Evolutionary conservation across 2,329 filamentous ascomycete species (phyloP).

Genomic region (Beauveria sp.): DNA sequence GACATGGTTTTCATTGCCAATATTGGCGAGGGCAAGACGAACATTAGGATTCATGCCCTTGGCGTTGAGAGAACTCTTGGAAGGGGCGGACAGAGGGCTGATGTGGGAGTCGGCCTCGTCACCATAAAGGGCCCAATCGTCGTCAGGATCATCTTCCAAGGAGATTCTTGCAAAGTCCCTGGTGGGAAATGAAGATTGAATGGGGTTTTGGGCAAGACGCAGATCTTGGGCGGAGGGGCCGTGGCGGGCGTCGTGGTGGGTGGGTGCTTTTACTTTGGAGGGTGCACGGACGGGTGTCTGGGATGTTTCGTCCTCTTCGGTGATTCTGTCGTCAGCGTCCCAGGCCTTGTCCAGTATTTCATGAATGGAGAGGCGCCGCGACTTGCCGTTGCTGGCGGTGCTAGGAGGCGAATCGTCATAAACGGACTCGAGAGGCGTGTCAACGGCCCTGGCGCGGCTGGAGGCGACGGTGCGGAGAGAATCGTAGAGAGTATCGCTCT

Average conservation of each 20-base stretch:
- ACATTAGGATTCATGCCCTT: conserved; percentile 45
- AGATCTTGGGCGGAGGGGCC: conserved; percentile 12
- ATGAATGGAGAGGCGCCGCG: conserved; percentile 50
- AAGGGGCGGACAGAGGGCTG: conserved; percentile 52
- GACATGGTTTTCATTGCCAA: conserved; percentile 33
- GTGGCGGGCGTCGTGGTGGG: conserved; percentile 16
- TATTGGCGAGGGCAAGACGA: conserved; percentile 46
- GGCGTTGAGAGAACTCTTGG: conserved; percentile 45
- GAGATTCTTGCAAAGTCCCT: conserved; percentile 44
- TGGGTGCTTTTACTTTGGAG: conserved; percentile 19
- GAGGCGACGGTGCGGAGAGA: conserved; percentile 66
- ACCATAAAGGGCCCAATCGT: conserved; percentile 55
- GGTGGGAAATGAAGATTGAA: conserved; percentile 26
- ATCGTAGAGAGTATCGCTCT: conserved; percentile 71
- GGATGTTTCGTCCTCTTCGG: conserved; percentile 54
- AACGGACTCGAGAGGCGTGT: conserved; percentile 69
- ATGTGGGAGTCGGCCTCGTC: conserved; percentile 45
- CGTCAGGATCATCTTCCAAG: conserved; percentile 54
- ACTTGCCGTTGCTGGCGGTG: conserved; percentile 44
- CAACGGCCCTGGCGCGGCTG: conserved; percentile 55
- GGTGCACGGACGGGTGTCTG: conserved; percentile 41
- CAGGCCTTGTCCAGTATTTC: conserved; percentile 49
- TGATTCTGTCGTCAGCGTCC: conserved; percentile 49
- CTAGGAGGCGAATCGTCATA: conserved; percentile 71
- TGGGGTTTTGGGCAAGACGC: conserved; percentile 13